Evolutionary conservation across 306 rosid species (phyloP), one percentile per base, ranked within the genome.

Genomic region (Cucumis sativus): DNA sequence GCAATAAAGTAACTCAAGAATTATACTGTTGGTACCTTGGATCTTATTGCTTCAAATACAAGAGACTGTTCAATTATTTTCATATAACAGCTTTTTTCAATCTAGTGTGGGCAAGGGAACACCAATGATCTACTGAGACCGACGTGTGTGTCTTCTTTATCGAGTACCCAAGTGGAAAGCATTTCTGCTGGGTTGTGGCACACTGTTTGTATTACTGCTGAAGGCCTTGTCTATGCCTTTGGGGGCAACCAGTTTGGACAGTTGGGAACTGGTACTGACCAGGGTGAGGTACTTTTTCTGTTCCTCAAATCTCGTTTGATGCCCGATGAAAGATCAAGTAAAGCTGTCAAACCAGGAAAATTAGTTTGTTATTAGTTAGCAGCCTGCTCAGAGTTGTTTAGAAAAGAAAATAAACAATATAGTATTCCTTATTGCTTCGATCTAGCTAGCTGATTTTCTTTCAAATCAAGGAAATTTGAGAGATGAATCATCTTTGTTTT

Each of bases 161-260:
- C 76, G n/a, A 84, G 83, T 82, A 82, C 84, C 20, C 74, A 73
- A 79, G 90, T 93, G 59, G 82, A 84, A 78, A 86, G 63, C 51
- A 76, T 89, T 23, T 88, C 98, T 70, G 93, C 96, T 18, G 98
- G 98, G 79, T 88, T 93, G 55, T 93, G 98, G 97, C 98, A 93
- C 80, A 89, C 98, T 64, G 25, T 93, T 14, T 91, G 98, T 79
- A 73, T 87, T 37, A 81, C 96, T 37, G 88, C 10, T 73, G 90
- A 89, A 33, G 97, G 97, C 47, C 80, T 71, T 69, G 82, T 91
- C 65, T 87, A 86, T 77, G 88, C 86, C 37, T 93, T 93, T 80
- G 97, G 98, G 20, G 98, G 98, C 37, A 93, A 93, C 82, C 98
- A 93, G 82, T 93, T 91, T 85, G 97, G 98, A 66, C 97, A 93